phyloP scores from a whole-genome alignment of 2,329 filamentous ascomycete genomes.

The Xylariaceae sp. region DNA sequence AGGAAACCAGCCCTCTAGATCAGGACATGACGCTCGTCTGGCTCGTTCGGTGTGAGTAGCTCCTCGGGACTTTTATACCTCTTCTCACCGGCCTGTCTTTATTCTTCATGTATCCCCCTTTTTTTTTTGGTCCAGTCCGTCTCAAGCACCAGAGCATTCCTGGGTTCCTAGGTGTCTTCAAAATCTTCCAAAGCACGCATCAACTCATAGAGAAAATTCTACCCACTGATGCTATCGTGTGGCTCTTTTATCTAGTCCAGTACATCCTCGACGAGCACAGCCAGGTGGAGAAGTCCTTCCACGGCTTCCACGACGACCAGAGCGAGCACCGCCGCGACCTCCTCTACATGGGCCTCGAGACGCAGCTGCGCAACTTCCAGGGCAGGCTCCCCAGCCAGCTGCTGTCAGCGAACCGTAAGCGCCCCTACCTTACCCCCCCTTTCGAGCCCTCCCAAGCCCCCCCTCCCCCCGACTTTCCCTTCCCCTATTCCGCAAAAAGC shows the following conservation, averaged over 20 bases:
- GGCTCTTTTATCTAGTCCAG: no score
- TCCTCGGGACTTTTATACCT: not conserved
- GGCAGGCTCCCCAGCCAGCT: conserved; percentile 27
- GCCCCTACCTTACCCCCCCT: conserved; percentile 1
- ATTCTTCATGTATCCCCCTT: no score
- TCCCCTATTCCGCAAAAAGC: not conserved
- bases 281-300: conserved; percentile 21
- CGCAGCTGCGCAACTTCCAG: conserved; percentile 37
- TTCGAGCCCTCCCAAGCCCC: conserved; percentile 8
- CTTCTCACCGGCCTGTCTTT: no score
- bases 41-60: conserved; percentile 30
- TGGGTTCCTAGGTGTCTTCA: no score
- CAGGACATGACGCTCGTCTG: conserved; percentile 37
- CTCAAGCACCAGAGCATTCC: not conserved
- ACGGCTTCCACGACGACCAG: conserved; percentile 15
- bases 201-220: no score
- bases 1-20: conserved; percentile 26
- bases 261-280: conserved; percentile 32
- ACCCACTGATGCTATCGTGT: not conserved
- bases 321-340: conserved; percentile 35
- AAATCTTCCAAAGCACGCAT: no score
- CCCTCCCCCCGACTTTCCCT: no score
- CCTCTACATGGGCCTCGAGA: conserved; percentile 39
- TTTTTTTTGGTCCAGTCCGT: no score
- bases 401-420: conserved; percentile 19